Base-by-base conservation (phyloP, 768 basidiomycete genomes). In the Xerocomus spinulosus region DNA sequence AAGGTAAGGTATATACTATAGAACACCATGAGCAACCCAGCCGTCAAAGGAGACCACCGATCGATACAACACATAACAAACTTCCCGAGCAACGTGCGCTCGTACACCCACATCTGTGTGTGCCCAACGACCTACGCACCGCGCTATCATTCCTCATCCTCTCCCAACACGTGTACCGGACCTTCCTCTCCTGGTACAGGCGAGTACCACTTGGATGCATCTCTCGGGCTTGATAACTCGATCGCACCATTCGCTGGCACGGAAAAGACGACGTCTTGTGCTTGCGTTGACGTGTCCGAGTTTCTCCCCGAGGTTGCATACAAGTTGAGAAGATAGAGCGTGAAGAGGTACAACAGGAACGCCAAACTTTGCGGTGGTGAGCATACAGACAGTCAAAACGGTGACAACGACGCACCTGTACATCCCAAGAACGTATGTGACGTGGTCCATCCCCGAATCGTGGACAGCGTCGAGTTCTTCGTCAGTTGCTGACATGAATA, bases 401-500 rank as follows among this genome's bases (percentile, higher is more conserved):
- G 5, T 15, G 30, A 28, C 9, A 18, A 25, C 17, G 28, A 44
- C 76, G 24, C 32, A 85, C 87, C 85, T 85, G 70, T 83, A 85
- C 75, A 92, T 84, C 61, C 88, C 85, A 15, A 93, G 74, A 30
- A 87, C 74, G 58, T 94, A 95, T 0, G 92, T 92, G 49, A 93
- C 92, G 58, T 92, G 90, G 63, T 95, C 93, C 82, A 95, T 90
- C 35, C 78, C 85, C 17, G 70, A 72, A 12, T 79, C 78, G 53
- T 89, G 75, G 4, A 85, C 79, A 51, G 76, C 87, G 21, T 75
- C 58, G 24, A 95, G 70, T 64, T 95, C 90, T 69, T 97, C 93
- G 62, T 97, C 92, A 0, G 94, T 96, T 0, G 85, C 94, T 13
- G 87, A 87, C 81, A 95, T 91, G 73, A 97, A 96, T 15, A 92